Conservation (phyloP, 371 early-diverging fungal species). For the Phascolomyces articulosus region DNA sequence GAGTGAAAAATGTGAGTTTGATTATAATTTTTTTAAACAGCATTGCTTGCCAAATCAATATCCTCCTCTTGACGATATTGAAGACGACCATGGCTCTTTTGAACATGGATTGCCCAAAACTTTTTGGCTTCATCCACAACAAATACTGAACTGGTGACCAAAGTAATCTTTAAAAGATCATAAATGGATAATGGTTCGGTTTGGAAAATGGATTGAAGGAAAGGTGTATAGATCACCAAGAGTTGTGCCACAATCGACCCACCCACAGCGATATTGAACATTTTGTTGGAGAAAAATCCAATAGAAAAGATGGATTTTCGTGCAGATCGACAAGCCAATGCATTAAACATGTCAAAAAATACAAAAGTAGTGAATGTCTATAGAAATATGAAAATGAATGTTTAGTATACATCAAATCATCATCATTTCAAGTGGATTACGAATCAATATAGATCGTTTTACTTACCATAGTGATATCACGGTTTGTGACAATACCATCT, state of each 20-base stretch:
- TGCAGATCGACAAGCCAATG: conserved; percentile 87
- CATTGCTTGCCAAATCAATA: conserved; percentile 11
- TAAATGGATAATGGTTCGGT: conserved; percentile 79
- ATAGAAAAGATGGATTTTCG: conserved; percentile 80
- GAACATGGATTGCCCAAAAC: conserved; percentile 20
- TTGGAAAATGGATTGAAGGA: conserved; percentile 92
- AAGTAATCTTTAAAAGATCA: conserved; percentile 70
- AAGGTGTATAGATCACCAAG: conserved; percentile 87
- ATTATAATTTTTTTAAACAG: conserved; percentile 8
- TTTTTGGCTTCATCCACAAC: conserved; percentile 83
- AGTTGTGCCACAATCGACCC: conserved; percentile 87
- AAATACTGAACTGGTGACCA: conserved; percentile 75
- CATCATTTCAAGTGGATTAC: not conserved
- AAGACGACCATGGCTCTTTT: not conserved
- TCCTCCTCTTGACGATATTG: conserved; percentile 9
- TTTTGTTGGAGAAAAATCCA: conserved; percentile 83
- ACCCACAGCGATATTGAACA: conserved; percentile 85
- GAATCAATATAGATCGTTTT: too few relatives aligned
- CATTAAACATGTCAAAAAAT: conserved; percentile 95
- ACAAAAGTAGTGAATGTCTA: conserved; percentile 96
- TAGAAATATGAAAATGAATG: not conserved
- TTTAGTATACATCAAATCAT: not conserved
- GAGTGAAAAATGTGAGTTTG: not conserved
- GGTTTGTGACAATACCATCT: conserved; percentile 74
- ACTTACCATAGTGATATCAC: conserved; percentile 94